These are phyloP conservation scores for Plectosphaerella plurivora DNA, from an alignment of 2,329 filamentous ascomycete genomes.

Conservation along the genomic window DNA sequence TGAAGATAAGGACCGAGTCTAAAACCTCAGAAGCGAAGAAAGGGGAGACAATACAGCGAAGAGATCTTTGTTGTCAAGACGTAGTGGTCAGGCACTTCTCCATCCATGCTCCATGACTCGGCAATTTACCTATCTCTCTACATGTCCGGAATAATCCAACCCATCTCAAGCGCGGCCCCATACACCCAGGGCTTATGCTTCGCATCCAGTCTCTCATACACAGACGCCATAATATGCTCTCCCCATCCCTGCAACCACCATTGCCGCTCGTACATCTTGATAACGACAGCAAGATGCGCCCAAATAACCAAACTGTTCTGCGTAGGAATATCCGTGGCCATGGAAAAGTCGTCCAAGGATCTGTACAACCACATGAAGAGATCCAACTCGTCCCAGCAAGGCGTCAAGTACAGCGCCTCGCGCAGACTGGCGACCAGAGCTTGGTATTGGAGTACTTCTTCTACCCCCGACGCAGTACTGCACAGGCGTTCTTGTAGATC, in stretches of 20 bases:
- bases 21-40: no score
- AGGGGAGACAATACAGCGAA: no score
- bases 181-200: slow-evolving; percentile 6
- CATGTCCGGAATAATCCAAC: slow-evolving; percentile 2
- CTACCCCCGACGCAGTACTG: neutral
- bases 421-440: neutral
- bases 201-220: slow-evolving; percentile 2
- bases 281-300: slow-evolving; percentile 1
- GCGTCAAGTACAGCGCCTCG: neutral
- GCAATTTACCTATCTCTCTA: neutral
- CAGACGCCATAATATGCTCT: slow-evolving; percentile 1
- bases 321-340: neutral
- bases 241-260: slow-evolving; percentile 9
- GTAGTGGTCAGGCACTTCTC: no score
- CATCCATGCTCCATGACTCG: no score
- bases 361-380: slow-evolving; percentile 4
- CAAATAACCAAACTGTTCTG: slow-evolving; percentile 3
- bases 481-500: neutral
- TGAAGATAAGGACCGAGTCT: no score
- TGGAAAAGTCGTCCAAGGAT: slow-evolving; percentile 2
- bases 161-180: slow-evolving; percentile 3
- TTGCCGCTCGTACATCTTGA: slow-evolving; percentile 2
- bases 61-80: no score
- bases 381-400: slow-evolving; percentile 2
- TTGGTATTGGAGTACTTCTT: neutral